Base-by-base conservation (phyloP, 257 asterid species). In the Solanum peruvianum region DNA sequence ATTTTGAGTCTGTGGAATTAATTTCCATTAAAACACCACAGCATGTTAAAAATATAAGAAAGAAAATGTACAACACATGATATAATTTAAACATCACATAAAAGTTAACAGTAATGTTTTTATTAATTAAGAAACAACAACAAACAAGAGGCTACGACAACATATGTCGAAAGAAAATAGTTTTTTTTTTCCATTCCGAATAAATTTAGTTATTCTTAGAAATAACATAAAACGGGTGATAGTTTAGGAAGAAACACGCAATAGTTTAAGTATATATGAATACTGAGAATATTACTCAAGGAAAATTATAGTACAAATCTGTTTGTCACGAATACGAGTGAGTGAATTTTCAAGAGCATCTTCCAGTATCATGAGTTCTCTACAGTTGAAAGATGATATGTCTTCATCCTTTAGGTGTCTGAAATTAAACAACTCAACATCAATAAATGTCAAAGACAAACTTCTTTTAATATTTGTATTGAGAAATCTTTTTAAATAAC, bases 401-500 rank as follows among this genome's bases (percentile, higher is more conserved):
- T 95, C 99, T 84, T 97, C 99, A 76, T 98, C 99, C 80, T 95
- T 95, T 86, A 97, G 86, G 84, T 93, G 98, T 98, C 99, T 97
- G 58, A 81, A 72, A 37, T 72, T 37, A 37, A 35, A 49, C 8
- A 66, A 10, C n/a, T 27, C 31, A 35, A 41, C 23, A 60, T 23
- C 31, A 5, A 66, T 49, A 67, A 85, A 20, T n/a, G 27, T 9
- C 47, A 33, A 78, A 78, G 25, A 9, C 41, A 25, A 44, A 27
- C 5, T 8, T 25, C 14, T 33, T 33, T 42, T 15, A 49, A 0
- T 49, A 25, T 66, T 25, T 25, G 18, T 58, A 66, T 64, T 66
- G 12, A 66, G 9, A 25, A 3, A 2, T 66, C 2, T 3, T 11
- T 10, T 11, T n/a, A n/a, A 64, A 64, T 64, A n/a, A 11, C 72